Base-by-base conservation (phyloP, 23 red algal species). In the Gracilaria domingensis region DNA sequence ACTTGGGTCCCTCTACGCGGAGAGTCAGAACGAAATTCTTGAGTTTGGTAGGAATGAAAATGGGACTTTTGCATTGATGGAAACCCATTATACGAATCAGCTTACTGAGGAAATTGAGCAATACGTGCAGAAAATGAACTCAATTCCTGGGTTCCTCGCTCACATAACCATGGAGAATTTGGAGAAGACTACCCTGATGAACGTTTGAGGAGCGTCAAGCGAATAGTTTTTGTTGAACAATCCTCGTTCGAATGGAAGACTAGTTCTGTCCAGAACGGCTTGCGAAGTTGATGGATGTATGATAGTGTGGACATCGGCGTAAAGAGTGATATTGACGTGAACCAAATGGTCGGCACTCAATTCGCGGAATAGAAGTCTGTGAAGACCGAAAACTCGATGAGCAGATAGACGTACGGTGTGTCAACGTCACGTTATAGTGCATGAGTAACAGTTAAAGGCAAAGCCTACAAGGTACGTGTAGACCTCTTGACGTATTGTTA, bases 161-260 rank as follows among this genome's bases (percentile, higher is more conserved):
- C 55, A 82, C 45, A 85, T 96, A 38, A 96, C 95, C 28, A 89
- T 96, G 80, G 80, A 87, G 25, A 96, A 96, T 83, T 83, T 96
- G 66, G 89, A 93, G 77, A 96, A 96, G 67, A 96, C 94, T 7
- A 96, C 94, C 7, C 16, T 77, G 45, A 77, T 77, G 72, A 77
- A 77, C 14, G 42, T 77, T 7, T 77, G 72, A 74, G 21, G 69
- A 21, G 8, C 4, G 21, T 64, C 5, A 18, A 30, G 59, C 8
- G 4, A 30, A 64, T 64, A 13, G 24, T 2, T 64, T 64, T 64
- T 64, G 59, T 64, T 2, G 59, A 64, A 32, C 11, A 55, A 14
- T 55, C 51, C 9, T 18, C 18, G 51, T 16, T 55, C 13, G 9
- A 16, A 55, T 18, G 14, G 51, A 45, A 45, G 11, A 45, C 5